Base-by-base conservation (phyloP, 148 eudicot genomes). In the Pharnaceum exiguum region DNA sequence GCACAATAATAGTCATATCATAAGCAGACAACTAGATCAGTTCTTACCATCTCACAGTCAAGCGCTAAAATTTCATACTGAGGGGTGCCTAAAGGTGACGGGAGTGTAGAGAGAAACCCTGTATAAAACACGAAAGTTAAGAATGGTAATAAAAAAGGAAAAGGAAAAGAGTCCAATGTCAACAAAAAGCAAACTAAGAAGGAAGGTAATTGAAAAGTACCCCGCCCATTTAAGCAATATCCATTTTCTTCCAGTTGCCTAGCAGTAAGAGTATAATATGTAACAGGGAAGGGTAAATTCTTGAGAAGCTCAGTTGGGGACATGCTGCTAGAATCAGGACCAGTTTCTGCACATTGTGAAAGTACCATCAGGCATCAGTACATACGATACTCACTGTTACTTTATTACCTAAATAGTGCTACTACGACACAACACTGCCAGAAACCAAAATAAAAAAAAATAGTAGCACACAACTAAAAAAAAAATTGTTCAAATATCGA, bases 161-260 rank as follows among this genome's bases (percentile, higher is more conserved):
- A 36, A 13, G 44, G 13, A 27, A 32, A n/a, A 10, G 28, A 38
- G 55, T 17, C 25, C 5, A 21, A 46, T 16, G 42, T 18, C 16
- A 15, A 19, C 6, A 27, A 36, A 33, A 29, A 54, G 32, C 25
- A 36, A 57, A 37, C 28, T 4, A 27, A 22, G 18, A 2, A 26
- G 1, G 21, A 24, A 57, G 49, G 37, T 0, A 29, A 50, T 18
- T 53, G 54, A 32, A 27, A 51, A 38, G 38, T 51, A 93, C 98
- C 98, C 69, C 84, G 77, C 72, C 73, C 75, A 63, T 76, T 69
- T 59, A 49, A 27, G 59, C 77, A 66, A 59, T 93, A 93, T 51
- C 96, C 96, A 75, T 93, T 93, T 44, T 88, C 96, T 67, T 88
- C 90, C 59, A 93, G 72, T 65, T 81, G 81, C 70, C 79, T 83